Evolutionary conservation across 768 basidiomycete species (phyloP).

Genomic region (Coprinellus micaceus): DNA sequence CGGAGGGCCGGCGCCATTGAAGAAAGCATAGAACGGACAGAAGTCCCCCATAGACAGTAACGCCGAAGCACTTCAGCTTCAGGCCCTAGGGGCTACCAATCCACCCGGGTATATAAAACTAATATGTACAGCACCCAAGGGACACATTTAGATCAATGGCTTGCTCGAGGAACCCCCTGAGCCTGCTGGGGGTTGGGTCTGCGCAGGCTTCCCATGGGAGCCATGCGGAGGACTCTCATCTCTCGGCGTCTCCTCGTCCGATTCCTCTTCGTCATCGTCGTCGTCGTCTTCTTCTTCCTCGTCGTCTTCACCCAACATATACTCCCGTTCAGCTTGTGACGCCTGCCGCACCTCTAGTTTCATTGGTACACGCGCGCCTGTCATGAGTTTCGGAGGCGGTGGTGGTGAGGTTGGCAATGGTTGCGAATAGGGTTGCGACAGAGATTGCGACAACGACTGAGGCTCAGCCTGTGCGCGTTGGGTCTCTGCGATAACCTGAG

Average conservation of each 20-base stretch:
- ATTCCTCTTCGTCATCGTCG: constrained; percentile 6
- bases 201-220: neutral
- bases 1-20: too few species aligned
- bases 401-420: constrained; percentile 15
- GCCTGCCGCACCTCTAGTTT: constrained; percentile 8
- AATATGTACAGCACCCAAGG: neutral
- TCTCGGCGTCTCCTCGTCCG: neutral
- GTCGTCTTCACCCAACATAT: constrained; percentile 33
- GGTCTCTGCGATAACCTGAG: constrained; percentile 27
- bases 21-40: too few species aligned
- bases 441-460: constrained; percentile 6
- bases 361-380: constrained; percentile 2
- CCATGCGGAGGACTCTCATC: neutral
- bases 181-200: neutral
- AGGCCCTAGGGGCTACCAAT: too few species aligned
- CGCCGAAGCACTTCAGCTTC: too few species aligned
- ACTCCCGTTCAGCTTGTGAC: constrained; percentile 32
- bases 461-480: constrained; percentile 9
- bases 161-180: neutral
- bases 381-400: constrained; percentile 11
- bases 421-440: constrained; percentile 10
- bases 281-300: constrained; percentile 19
- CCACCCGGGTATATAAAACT: neutral
- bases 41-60: too few species aligned
- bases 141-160: neutral